Base-by-base conservation (phyloP, 768 basidiomycete genomes). In the Suillus clintonianus region DNA sequence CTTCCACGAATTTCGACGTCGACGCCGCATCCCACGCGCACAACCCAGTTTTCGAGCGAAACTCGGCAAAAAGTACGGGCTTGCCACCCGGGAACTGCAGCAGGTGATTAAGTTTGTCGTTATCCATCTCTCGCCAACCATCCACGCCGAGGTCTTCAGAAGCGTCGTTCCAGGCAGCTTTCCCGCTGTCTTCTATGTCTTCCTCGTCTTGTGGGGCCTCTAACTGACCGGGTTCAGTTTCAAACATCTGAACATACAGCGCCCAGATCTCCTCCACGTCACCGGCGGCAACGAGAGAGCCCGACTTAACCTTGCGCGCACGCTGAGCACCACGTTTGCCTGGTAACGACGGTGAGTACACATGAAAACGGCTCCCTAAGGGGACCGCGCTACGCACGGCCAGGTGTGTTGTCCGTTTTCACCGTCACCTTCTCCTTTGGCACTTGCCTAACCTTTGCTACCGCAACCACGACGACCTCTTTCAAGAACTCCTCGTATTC, bases 401-500 rank as follows among this genome's bases (percentile, higher is more conserved):
- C n/a, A n/a, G 43, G 43, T n/a, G 43, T 45, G n/a, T 22, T 45
- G n/a, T 45, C 43, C n/a, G 11, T 39, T 1, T 39, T 11, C 2
- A 11, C 37, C 11, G 59, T 42, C 59, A 41, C 14, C n/a, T 59
- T 50, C 50, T 48, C 60, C 10, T 50, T 24, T 5, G 45, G 17
- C 3, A 34, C 30, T 14, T 10, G 36, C 34, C 30, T 61, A 3
- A 6, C 48, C 34, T 51, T 36, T 0, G 48, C 47, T 4, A 50
- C 47, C 30, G 47, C 36, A 7, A 30, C 6, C 0, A 50, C 19
- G 0, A 37, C 36, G 14, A 53, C 48, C 11, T 32, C 32, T 7
- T 61, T 61, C n/a, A 53, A 15, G 5, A 61, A 39, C 14, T 53
- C 48, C 4, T 61, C 50, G n/a, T 48, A n/a, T 19, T 47, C 45